Conservation (phyloP, 441 rosid genomes). For the Daphne laureola region DNA sequence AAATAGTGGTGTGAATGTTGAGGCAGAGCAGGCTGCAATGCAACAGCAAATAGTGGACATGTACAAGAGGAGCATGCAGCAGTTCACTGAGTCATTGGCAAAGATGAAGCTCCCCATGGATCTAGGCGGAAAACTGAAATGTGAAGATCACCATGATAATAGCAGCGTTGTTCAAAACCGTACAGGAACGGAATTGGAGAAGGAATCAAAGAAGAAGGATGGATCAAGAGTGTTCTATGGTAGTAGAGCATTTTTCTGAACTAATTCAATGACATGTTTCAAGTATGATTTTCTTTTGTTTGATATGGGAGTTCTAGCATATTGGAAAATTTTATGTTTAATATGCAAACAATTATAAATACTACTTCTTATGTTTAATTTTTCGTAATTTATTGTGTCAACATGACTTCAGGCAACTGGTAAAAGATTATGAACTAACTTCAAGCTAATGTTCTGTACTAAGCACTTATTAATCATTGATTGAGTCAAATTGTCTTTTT, state of each 20-base stretch:
- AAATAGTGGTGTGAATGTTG: conserved; percentile 32
- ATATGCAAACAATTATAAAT: too few species aligned
- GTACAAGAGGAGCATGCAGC: conserved; percentile 97
- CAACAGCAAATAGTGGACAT: conserved; percentile 88
- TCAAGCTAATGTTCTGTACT: too few species aligned
- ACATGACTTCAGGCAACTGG: too few species aligned
- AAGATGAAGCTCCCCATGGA: conserved; percentile 94
- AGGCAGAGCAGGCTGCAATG: conserved; percentile 72
- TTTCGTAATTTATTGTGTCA: too few species aligned
- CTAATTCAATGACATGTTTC: neutral
- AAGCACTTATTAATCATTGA: too few species aligned
- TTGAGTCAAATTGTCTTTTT: too few species aligned
- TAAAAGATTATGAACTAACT: too few species aligned
- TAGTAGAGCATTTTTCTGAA: conserved; percentile 87
- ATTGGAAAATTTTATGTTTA: too few species aligned
- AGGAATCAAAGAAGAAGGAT: conserved; percentile 42
- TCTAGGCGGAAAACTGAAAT: conserved; percentile 42
- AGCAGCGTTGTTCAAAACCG: conserved; percentile 31
- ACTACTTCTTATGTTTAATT: too few species aligned
- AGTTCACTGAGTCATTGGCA: conserved; percentile 77
- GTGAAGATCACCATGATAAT: conserved; percentile 14
- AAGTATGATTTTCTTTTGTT: too few species aligned
- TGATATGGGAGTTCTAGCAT: too few species aligned
- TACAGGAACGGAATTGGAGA: conserved; percentile 21
- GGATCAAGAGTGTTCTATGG: conserved; percentile 85